These are phyloP conservation scores for Fusarium coicis DNA, from an alignment of 2,329 filamentous ascomycete genomes.

Conservation along the genomic window DNA sequence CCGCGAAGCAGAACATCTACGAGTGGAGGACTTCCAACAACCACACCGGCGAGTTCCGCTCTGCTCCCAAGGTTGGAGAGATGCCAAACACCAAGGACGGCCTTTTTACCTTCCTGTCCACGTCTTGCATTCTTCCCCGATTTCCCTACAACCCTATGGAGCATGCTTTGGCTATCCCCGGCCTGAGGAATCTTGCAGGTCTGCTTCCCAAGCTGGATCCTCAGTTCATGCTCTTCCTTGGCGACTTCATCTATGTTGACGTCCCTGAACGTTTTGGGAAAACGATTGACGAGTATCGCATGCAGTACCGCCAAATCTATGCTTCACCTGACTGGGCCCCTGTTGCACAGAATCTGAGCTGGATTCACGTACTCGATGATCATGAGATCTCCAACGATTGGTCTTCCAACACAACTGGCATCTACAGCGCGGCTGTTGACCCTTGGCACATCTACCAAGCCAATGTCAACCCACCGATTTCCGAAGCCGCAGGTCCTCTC, in stretches of 20 bases:
- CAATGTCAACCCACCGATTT: constrained; percentile 80
- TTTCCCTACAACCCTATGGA: constrained; percentile 90
- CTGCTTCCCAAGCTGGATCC: constrained; percentile 77
- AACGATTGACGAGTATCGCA: constrained; percentile 79
- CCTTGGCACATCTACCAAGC: constrained; percentile 90
- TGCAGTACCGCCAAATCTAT: constrained; percentile 96
- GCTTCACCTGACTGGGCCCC: constrained; percentile 90
- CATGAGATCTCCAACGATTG: constrained; percentile 98
- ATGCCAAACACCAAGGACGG: constrained; percentile 69
- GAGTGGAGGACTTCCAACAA: constrained; percentile 90
- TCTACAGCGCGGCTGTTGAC: constrained; percentile 83
- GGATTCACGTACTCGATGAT: constrained; percentile 97
- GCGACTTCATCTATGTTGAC: constrained; percentile 91
- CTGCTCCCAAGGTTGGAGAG: constrained; percentile 76
- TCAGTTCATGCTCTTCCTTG: constrained; percentile 84
- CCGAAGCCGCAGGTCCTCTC: constrained; percentile 60
- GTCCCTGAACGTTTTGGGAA: constrained; percentile 84
- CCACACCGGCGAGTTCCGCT: constrained; percentile 82
- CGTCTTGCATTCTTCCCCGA: constrained; percentile 90
- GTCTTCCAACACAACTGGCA: constrained; percentile 81
- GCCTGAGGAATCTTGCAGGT: constrained; percentile 80
- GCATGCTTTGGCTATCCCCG: constrained; percentile 84
- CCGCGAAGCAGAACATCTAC: constrained; percentile 79
- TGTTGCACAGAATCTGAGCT: constrained; percentile 83
- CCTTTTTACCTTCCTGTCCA: constrained; percentile 89